These are phyloP conservation scores for Symbiodinium natans DNA, from an alignment of 73 alveolate species.

Conservation along the genomic window DNA sequence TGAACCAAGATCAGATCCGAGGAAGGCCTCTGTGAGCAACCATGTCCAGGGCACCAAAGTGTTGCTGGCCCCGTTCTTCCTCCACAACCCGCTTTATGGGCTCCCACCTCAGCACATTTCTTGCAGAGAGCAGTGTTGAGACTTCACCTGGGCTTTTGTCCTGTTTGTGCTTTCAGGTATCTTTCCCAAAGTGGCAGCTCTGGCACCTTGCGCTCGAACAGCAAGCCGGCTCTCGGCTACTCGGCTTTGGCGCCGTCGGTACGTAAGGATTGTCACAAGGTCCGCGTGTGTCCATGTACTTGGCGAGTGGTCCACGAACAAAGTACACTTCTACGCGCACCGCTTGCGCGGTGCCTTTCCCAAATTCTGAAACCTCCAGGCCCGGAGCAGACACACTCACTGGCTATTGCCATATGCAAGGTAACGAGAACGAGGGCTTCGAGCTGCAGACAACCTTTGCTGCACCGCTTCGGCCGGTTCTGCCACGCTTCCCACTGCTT, in stretches of 20 bases:
- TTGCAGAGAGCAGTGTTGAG: too few species aligned
- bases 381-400: too few species aligned
- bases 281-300: too few species aligned
- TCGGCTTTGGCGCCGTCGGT: not conserved
- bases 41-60: constrained; percentile 74
- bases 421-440: constrained; percentile 57
- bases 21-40: constrained; percentile 80
- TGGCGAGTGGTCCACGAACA: too few species aligned
- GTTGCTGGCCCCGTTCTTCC: constrained; percentile 62
- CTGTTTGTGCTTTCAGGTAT: not conserved
- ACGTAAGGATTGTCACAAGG: too few species aligned
- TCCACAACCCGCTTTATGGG: constrained; percentile 13
- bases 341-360: too few species aligned
- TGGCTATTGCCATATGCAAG: too few species aligned
- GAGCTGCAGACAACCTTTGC: constrained; percentile 53
- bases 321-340: too few species aligned
- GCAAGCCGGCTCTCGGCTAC: not conserved
- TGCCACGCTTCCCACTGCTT: constrained; percentile 69
- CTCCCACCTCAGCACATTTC: not conserved
- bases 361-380: too few species aligned
- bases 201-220: not conserved
- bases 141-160: too few species aligned
- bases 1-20: not conserved
- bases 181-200: not conserved
- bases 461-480: constrained; percentile 61